phyloP scores from a whole-genome alignment of 805 yeast genomes.

The Starmerella floricola region DNA sequence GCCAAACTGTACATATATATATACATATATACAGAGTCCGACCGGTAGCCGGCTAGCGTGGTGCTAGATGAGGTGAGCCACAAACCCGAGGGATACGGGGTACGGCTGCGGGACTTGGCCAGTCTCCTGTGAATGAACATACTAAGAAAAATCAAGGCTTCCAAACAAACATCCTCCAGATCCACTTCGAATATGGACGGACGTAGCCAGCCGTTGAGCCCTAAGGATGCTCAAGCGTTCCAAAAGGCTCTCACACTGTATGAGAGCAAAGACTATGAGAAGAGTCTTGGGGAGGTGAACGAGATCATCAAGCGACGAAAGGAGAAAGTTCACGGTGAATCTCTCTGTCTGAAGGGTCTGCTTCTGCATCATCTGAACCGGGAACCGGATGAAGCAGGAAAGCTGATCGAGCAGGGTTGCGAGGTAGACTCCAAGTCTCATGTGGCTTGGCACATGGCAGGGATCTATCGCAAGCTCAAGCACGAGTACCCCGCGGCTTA shows the following conservation, averaged over 20 bases:
- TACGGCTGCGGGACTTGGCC: no score
- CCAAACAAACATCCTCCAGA: background rate
- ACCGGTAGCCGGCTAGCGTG: no score
- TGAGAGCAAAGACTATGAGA: constrained; percentile 77
- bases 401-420: constrained; percentile 47
- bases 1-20: no score
- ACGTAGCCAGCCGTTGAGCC: constrained; percentile 14
- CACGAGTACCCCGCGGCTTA: constrained; percentile 66
- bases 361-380: constrained; percentile 46
- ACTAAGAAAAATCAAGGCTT: constrained; percentile 1
- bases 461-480: constrained; percentile 63
- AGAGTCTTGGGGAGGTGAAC: constrained; percentile 67
- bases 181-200: constrained; percentile 9
- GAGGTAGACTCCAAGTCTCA: constrained; percentile 49
- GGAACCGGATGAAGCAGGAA: constrained; percentile 25
- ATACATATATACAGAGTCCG: no score
- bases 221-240: constrained; percentile 65
- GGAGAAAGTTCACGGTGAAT: constrained; percentile 49
- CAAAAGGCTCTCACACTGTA: constrained; percentile 71
- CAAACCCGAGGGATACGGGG: no score
- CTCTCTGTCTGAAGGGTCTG: constrained; percentile 76
- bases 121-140: background rate
- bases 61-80: no score
- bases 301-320: constrained; percentile 62
- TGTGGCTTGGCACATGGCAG: constrained; percentile 73